Evolutionary conservation across 2,329 filamentous ascomycete genomes (phyloP), one percentile per base, ranked within the genome.

Genomic region (Fusarium sp.): DNA sequence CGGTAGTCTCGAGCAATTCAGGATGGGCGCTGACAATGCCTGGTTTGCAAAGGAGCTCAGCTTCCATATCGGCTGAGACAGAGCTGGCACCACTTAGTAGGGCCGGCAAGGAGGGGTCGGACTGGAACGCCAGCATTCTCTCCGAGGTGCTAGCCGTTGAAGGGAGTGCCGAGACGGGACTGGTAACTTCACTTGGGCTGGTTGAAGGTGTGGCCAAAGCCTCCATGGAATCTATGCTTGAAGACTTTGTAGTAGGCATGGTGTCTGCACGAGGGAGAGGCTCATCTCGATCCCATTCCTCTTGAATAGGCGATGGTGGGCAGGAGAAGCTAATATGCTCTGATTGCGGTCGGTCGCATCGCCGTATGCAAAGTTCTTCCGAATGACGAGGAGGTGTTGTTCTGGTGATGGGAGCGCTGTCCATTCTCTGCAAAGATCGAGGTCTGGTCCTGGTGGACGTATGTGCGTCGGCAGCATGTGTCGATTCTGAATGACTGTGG

Each of bases 51-150:
- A 90, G 80, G 41, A 89, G 87, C 51, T 91, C 89, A 2, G 85
- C 87, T 67, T 91, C 89, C 24, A 86, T 81, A 70, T 90, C 89
- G 2, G 86, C 87, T 16, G 88, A 91, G 12, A 90, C 84, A 4
- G 89, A 91, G 73, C 88, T 90, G 11, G 88, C 87, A 13, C 88
- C 87, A 60, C 88, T 91, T 13, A 91, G 81, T 10, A 91, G 80
- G 9, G 88, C 88, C 13, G 89, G 89, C 5, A 91, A 78, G 8
- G 89, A 91, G 0, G 88, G 88, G 55, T 91, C 88, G 5, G 88
- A 91, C 58, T 87, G 87, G 76, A 89, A 90, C 5, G 81, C 82
- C 18, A 85, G 73, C 71, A 86, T 85, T 11, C 83, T 81, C 8
- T 85, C 84, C 6, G 83, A 81, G 2, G 80, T 76, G n/a, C 79